Evolutionary conservation across 352 stramenopile genomes (phyloP).

Genomic region (Halophytophthora batemanensis): DNA sequence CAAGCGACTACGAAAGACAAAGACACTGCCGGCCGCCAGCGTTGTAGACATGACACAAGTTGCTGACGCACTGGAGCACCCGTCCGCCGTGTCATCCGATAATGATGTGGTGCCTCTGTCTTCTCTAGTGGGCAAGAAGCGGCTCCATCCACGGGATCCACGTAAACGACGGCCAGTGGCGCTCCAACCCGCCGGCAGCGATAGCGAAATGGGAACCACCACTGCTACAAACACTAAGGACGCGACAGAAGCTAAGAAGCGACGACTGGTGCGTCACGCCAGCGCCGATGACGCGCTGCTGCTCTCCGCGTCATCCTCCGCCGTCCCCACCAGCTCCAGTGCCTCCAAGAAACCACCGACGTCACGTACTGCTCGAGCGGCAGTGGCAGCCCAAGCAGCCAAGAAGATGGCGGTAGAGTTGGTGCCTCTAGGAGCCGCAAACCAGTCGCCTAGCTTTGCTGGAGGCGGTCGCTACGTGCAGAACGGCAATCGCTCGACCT

Average conservation of each 20-base stretch:
- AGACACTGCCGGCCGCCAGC: neutral
- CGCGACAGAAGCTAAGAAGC: constrained; percentile 17
- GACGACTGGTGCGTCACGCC: constrained; percentile 12
- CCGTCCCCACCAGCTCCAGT: constrained; percentile 1
- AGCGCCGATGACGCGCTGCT: constrained; percentile 17
- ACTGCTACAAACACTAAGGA: neutral
- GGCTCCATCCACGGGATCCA: neutral
- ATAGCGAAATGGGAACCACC: constrained; percentile 3
- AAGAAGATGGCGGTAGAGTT: constrained; percentile 43
- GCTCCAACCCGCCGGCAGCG: constrained; percentile 4
- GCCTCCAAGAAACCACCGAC: constrained; percentile 17
- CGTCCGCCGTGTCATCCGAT: neutral
- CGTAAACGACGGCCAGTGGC: neutral
- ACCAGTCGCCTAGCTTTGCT: constrained; percentile 17
- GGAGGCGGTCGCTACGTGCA: constrained; percentile 67
- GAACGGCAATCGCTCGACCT: constrained; percentile 45
- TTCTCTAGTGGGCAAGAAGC: neutral
- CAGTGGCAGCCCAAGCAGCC: constrained; percentile 31
- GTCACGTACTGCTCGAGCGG: constrained; percentile 9
- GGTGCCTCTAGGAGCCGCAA: constrained; percentile 43
- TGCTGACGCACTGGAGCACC: neutral
- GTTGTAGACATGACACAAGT: neutral
- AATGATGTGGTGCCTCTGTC: neutral
- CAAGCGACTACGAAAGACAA: neutral
- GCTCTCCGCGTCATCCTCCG: constrained; percentile 19